Base-by-base conservation (phyloP, 345 rosid genomes). In the Brassica rapa region DNA sequence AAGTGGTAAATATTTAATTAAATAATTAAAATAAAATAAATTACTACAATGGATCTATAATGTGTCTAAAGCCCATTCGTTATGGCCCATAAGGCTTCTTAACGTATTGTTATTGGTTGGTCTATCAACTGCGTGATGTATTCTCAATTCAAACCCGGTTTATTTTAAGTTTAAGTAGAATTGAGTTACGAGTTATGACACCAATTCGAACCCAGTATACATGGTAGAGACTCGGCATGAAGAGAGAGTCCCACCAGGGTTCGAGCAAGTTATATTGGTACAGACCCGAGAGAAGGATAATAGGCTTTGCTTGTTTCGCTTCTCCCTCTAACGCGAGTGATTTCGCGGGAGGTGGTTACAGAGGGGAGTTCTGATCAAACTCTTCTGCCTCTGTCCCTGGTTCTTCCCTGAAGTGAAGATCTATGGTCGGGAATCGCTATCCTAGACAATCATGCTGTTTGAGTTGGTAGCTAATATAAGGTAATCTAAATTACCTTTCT, bases 161-260 rank as follows among this genome's bases (percentile, higher is more conserved):
- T 15, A 53, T 16, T 6, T 16, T 53, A 16, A 53, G 60, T 53
- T 53, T 0, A 51, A 15, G 24, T 53, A 15, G 9, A 16, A 53
- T 16, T 53, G 19, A 53, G 16, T 2, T 15, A 15, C 3, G 10
- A 15, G 0, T 0, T 15, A 53, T 0, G 19, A 15, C 60, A 53
- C 60, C 60, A 53, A 53, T 71, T 37, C 56, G 37, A 8, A 25
- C 66, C 56, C 55, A 59, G 75, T 25, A 37, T 3, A n/a, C 29
- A 2, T 59, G 75, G 75, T 59, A 35, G 64, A 8, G 75, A 37
- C 66, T 71, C 66, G 16, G 75, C 66, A 71, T 71, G 66, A 1
- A 12, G 5, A 4, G 5, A 3, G 66, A 59, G 56, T 59, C 75
- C 1, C 66, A 57, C 74, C 74, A 37, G 66, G 66, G 74, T 71